Percentiles rank a stretch among this genome's conserved stretches.
These are phyloP conservation scores for Penicillium macrosclerotiorum DNA, from an alignment of 495 filamentous ascomycete genomes.

Conservation along the genomic window DNA sequence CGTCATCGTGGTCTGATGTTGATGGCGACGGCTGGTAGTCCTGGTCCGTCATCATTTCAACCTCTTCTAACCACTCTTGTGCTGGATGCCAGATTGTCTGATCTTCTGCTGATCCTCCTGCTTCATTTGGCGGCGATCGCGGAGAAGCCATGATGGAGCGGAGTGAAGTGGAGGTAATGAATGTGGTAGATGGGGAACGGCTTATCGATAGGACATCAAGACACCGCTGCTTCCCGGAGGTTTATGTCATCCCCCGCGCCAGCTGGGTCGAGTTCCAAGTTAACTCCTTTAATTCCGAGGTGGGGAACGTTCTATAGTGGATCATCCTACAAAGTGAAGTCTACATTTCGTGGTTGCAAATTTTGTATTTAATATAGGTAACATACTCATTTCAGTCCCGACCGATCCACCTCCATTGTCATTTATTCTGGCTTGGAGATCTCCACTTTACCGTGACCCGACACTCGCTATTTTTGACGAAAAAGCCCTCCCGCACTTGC, in stretches of 20 bases:
- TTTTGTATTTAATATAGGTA: too few species aligned
- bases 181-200: conserved; percentile 15
- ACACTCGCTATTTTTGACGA: conserved; percentile 8
- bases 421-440: not conserved
- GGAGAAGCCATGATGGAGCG: conserved; percentile 15
- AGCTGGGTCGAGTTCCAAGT: too few species aligned
- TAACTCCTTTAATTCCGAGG: conserved; percentile 11
- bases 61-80: conserved; percentile 44
- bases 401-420: not conserved
- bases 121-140: conserved; percentile 7
- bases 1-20: conserved; percentile 10
- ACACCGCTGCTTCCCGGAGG: conserved; percentile 12
- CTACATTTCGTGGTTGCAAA: too few species aligned
- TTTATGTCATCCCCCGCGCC: conserved; percentile 12
- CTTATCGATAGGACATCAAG: conserved; percentile 28
- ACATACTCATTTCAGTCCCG: not conserved
- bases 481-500: conserved; percentile 3
- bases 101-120: conserved; percentile 3
- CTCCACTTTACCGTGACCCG: not conserved
- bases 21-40: conserved; percentile 23
- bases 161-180: not conserved
- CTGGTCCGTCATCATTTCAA: conserved; percentile 24
- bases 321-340: too few species aligned
- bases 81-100: conserved; percentile 34
- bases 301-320: not conserved